phyloP scores from a whole-genome alignment of 768 basidiomycete genomes.

The Termitomyces sp. region DNA sequence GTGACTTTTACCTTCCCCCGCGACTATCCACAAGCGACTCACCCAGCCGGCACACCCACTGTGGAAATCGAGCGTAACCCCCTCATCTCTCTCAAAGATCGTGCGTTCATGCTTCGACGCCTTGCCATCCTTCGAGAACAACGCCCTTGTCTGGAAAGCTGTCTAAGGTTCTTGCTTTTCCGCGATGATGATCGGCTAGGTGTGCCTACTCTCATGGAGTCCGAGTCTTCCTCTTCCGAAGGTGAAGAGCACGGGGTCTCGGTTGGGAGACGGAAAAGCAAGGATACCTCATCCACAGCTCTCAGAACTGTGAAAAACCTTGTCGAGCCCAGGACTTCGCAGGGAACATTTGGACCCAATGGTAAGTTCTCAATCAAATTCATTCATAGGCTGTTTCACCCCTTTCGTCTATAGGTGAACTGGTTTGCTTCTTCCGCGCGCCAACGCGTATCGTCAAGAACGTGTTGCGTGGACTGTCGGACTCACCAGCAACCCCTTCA shows the following conservation, averaged over 20 bases:
- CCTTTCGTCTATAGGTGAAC: constrained; percentile 55
- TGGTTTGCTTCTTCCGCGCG: constrained; percentile 84
- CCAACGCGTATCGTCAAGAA: constrained; percentile 72
- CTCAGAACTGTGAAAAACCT: constrained; percentile 72
- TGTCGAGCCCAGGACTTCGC: constrained; percentile 82
- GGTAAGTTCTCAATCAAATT: constrained; percentile 43
- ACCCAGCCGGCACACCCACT: constrained; percentile 66
- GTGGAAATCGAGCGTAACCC: constrained; percentile 85
- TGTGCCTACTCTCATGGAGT: constrained; percentile 40
- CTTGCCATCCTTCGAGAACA: constrained; percentile 71
- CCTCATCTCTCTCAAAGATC: constrained; percentile 72
- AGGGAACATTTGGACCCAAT: constrained; percentile 86
- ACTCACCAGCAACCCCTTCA: constrained; percentile 38
- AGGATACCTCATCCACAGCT: constrained; percentile 53
- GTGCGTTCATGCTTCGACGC: constrained; percentile 76
- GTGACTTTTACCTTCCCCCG: constrained; percentile 88
- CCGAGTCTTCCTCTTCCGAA: constrained; percentile 55
- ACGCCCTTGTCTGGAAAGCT: constrained; percentile 84
- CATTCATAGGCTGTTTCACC: neutral
- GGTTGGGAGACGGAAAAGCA: constrained; percentile 32
- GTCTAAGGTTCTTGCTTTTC: constrained; percentile 79
- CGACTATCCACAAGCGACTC: constrained; percentile 64
- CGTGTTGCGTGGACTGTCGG: constrained; percentile 44
- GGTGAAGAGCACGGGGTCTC: constrained; percentile 44
- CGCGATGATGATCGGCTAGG: constrained; percentile 57